These are phyloP conservation scores for Ophiostoma quercus DNA, from an alignment of 2,329 filamentous ascomycete species.

Conservation along the genomic window DNA sequence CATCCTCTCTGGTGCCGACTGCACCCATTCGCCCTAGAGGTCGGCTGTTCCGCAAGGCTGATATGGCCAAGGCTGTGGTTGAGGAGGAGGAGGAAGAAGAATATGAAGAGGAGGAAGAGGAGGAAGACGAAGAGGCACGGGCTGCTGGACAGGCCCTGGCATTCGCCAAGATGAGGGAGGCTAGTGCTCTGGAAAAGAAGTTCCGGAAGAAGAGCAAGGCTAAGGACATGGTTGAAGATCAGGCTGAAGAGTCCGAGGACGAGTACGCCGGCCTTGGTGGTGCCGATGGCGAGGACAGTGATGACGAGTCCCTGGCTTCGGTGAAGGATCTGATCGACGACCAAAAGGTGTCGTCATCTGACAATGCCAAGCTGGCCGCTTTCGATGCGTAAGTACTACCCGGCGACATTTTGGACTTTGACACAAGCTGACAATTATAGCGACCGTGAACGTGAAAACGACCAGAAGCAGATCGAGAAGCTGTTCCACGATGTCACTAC, in stretches of 20 bases:
- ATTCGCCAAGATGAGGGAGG: constrained; percentile 35
- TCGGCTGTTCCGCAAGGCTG: constrained; percentile 43
- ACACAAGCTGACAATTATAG: constrained; percentile 39
- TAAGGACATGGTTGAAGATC: constrained; percentile 81
- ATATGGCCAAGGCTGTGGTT: constrained; percentile 37
- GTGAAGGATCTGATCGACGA: constrained; percentile 90
- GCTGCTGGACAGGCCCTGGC: constrained; percentile 34
- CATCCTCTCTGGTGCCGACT: background rate
- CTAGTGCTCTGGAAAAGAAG: constrained; percentile 30
- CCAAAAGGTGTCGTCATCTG: constrained; percentile 62
- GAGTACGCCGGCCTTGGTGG: constrained; percentile 95
- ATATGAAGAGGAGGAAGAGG: constrained; percentile 35
- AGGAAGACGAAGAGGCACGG: constrained; percentile 28
- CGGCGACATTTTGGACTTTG: background rate
- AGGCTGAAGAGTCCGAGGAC: constrained; percentile 95
- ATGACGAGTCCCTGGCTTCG: constrained; percentile 65
- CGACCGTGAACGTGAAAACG: constrained; percentile 69
- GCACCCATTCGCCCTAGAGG: constrained; percentile 49
- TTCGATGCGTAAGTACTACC: constrained; percentile 71
- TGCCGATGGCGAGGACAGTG: constrained; percentile 77
- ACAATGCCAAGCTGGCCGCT: constrained; percentile 76
- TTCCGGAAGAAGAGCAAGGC: constrained; percentile 88
- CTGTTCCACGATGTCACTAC: constrained; percentile 90
- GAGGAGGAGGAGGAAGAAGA: constrained; percentile 35
- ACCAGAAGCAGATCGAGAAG: constrained; percentile 85